phyloP scores from a whole-genome alignment of 495 filamentous ascomycete genomes.

The Aspergillus haitiensis region DNA sequence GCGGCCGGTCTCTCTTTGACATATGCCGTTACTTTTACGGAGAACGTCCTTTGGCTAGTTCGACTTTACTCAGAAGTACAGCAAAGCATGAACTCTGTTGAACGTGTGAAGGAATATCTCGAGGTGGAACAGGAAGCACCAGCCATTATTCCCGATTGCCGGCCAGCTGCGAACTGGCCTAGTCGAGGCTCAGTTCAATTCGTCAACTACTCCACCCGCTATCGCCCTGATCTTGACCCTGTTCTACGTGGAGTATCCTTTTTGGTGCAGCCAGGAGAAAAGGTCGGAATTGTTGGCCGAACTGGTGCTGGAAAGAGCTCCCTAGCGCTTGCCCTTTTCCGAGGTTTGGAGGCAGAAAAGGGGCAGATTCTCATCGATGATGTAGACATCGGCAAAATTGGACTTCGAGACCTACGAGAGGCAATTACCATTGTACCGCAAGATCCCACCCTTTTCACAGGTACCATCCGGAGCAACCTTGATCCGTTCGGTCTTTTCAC shows the following conservation, averaged over 20 bases:
- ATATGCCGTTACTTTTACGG: slow-evolving; percentile 97
- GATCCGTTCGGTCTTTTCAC: slow-evolving; percentile 92
- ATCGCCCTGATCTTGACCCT: slow-evolving; percentile 80
- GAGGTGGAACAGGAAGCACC: slow-evolving; percentile 93
- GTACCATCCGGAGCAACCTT: slow-evolving; percentile 91
- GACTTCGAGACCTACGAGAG: slow-evolving; percentile 86
- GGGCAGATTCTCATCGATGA: slow-evolving; percentile 90
- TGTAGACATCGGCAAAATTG: slow-evolving; percentile 84
- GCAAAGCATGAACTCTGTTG: slow-evolving; percentile 99
- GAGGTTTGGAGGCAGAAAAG: slow-evolving; percentile 88
- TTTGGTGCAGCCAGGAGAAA: slow-evolving; percentile 81
- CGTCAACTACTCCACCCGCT: slow-evolving; percentile 81
- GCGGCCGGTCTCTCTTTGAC: slow-evolving; percentile 93
- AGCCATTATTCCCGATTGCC: slow-evolving; percentile 72
- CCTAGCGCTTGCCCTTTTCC: slow-evolving; percentile 91
- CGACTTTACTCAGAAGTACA: slow-evolving; percentile 94
- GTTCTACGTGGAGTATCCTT: slow-evolving; percentile 85
- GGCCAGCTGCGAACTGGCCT: slow-evolving; percentile 81
- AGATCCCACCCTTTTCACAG: slow-evolving; percentile 95
- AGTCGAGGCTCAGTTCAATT: slow-evolving; percentile 84
- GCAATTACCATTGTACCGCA: slow-evolving; percentile 97
- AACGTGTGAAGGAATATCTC: slow-evolving; percentile 94
- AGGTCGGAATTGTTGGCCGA: slow-evolving; percentile 94
- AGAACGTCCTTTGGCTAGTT: slow-evolving; percentile 96
- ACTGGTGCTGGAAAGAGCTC: slow-evolving; percentile 98